Percentiles rank a stretch among this genome's conserved stretches.
Evolutionary conservation across 208 protist species (phyloP).

Genomic region (Trypanosoma vivax): DNA sequence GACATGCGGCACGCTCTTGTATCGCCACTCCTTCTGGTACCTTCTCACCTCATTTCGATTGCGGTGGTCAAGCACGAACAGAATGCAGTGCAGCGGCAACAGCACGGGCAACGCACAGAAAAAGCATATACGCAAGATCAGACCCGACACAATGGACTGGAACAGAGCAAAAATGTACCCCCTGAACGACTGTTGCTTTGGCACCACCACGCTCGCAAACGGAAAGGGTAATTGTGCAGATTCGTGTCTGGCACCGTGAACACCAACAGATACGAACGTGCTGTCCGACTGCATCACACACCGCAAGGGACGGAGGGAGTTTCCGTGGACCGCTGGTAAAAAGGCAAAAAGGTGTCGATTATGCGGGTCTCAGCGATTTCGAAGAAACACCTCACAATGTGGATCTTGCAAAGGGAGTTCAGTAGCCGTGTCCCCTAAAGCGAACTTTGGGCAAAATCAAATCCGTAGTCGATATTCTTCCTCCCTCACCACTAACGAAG

Average conservation of each 20-base stretch:
- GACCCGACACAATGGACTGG: background rate
- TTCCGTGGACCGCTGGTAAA: no score
- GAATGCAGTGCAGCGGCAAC: slow-evolving; percentile 36
- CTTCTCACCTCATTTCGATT: slow-evolving; percentile 36
- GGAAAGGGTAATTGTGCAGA: slow-evolving; percentile 25
- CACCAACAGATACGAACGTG: background rate
- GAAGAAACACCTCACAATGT: no score
- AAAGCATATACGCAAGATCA: slow-evolving; percentile 16
- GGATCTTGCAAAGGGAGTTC: no score
- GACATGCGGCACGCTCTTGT: slow-evolving; percentile 51
- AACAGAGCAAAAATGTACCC: slow-evolving; percentile 26
- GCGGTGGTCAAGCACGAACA: slow-evolving; percentile 37
- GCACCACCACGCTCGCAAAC: slow-evolving; percentile 59
- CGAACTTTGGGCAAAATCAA: no score
- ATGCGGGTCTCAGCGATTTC: no score
- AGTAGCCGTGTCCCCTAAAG: no score
- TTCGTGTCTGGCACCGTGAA: background rate
- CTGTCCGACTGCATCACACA: background rate
- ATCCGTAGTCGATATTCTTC: no score
- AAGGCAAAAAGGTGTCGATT: no score
- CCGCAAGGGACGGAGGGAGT: no score
- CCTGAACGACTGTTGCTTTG: slow-evolving; percentile 44
- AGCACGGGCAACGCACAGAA: slow-evolving; percentile 33
- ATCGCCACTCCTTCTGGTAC: slow-evolving; percentile 43
- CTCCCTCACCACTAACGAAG: no score